phyloP scores from a whole-genome alignment of 148 eudicot species.

The Vaccinium macrocarpon region DNA sequence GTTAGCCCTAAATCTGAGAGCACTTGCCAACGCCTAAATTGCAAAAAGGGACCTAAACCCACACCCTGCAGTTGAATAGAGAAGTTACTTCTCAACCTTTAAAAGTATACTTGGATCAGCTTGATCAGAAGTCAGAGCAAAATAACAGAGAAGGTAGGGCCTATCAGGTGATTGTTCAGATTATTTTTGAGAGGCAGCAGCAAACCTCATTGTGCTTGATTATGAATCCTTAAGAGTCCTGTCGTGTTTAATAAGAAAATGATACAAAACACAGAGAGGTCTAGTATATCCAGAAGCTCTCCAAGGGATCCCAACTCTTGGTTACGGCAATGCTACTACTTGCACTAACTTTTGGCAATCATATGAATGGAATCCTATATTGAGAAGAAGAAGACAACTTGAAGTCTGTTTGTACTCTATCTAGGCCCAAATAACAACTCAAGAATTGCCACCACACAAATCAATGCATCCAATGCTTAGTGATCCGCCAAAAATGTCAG shows the following conservation, averaged over 20 bases:
- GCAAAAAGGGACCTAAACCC: slow-evolving; percentile 20
- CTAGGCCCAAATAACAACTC: slow-evolving; percentile 3
- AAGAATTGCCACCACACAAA: neutral
- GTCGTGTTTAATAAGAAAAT: neutral
- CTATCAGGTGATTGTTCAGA: slow-evolving; percentile 5
- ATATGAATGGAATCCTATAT: neutral
- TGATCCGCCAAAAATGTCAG: neutral
- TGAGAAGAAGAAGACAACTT: neutral
- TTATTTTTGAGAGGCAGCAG: neutral
- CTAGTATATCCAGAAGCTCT: neutral
- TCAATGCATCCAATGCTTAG: neutral
- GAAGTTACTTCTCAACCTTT: slow-evolving; percentile 33
- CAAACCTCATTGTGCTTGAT: slow-evolving; percentile 15
- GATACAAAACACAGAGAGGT: too few relatives aligned
- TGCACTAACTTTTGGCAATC: slow-evolving; percentile 1
- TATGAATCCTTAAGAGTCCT: neutral
- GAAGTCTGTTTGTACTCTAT: neutral
- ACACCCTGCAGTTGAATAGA: slow-evolving; percentile 46
- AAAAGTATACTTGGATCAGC: slow-evolving; percentile 32
- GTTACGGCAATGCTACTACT: neutral
- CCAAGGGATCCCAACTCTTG: slow-evolving; percentile 4
- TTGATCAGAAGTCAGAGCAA: slow-evolving; percentile 30
- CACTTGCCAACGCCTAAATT: slow-evolving; percentile 18
- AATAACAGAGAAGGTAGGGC: slow-evolving; percentile 20
- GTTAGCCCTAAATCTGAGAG: slow-evolving; percentile 22